Conservation (phyloP, 345 rosid genomes). For the Xanthoceras sorbifolium region DNA sequence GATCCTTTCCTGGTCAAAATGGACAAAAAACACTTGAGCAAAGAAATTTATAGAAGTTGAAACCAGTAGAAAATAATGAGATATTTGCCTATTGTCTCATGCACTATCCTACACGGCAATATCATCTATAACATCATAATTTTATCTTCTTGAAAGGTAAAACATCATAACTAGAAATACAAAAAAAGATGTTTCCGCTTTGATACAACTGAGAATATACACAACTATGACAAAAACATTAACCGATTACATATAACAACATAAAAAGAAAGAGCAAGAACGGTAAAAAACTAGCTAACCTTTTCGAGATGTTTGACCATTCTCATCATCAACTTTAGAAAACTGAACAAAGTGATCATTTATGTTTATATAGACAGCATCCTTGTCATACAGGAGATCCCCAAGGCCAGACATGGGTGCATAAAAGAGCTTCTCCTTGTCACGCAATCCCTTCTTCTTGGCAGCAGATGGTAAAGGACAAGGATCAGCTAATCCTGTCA, state of each 20-base stretch:
- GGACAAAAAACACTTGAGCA: not conserved
- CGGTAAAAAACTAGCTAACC: constrained; percentile 40
- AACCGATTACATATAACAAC: not conserved
- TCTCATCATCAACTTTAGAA: constrained; percentile 68
- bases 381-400: constrained; percentile 91
- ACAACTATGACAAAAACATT: not conserved
- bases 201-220: not conserved
- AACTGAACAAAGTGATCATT: constrained; percentile 89
- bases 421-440: constrained; percentile 88
- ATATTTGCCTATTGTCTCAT: constrained; percentile 4
- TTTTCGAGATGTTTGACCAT: constrained; percentile 50
- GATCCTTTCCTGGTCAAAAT: constrained; percentile 58
- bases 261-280: not conserved
- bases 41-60: not conserved
- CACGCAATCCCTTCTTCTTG: constrained; percentile 84
- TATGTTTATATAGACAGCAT: constrained; percentile 94
- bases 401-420: constrained; percentile 99
- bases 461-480: constrained; percentile 94
- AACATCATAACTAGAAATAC: not conserved
- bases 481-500: constrained; percentile 81
- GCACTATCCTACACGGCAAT: not conserved
- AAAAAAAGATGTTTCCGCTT: not conserved
- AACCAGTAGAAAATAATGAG: not conserved
- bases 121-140: constrained; percentile 1
- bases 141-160: too few relatives aligned